These are phyloP conservation scores for Karstenula rhodostoma DNA, from an alignment of 2,329 filamentous ascomycete species.

Conservation along the genomic window DNA sequence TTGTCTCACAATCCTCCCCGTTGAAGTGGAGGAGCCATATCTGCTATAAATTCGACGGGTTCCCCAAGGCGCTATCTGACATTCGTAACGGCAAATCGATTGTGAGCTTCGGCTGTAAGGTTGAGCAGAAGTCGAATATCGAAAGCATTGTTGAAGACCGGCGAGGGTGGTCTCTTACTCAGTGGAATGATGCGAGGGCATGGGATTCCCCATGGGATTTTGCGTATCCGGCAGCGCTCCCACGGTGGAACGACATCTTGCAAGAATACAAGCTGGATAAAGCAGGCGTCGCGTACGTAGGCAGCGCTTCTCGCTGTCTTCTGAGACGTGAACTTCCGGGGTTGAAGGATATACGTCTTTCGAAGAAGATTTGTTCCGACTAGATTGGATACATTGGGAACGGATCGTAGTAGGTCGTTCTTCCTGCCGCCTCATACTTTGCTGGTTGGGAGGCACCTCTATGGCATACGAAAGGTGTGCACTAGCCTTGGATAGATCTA, in stretches of 20 bases:
- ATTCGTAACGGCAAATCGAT: background rate
- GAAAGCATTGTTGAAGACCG: background rate
- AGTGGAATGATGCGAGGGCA: background rate
- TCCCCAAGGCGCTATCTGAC: background rate
- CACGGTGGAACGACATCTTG: background rate
- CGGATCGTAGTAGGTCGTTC: too few relatives aligned
- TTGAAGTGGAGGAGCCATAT: background rate
- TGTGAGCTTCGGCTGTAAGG: background rate
- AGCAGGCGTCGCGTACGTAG: background rate
- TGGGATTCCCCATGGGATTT: background rate
- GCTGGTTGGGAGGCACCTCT: too few relatives aligned
- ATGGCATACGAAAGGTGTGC: too few relatives aligned
- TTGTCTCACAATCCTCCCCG: background rate
- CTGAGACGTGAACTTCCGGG: too few relatives aligned
- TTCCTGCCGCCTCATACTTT: too few relatives aligned
- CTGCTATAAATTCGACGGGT: background rate
- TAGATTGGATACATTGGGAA: too few relatives aligned
- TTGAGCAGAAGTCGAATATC: background rate
- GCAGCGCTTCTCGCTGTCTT: background rate
- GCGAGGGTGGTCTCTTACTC: background rate
- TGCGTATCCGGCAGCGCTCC: background rate
- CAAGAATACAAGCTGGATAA: background rate
- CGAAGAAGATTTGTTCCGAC: too few relatives aligned
- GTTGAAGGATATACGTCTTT: too few relatives aligned
- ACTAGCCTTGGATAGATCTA: too few relatives aligned